Evolutionary conservation across 768 basidiomycete genomes (phyloP).

Genomic region (Mycena olivaceomarginata): DNA sequence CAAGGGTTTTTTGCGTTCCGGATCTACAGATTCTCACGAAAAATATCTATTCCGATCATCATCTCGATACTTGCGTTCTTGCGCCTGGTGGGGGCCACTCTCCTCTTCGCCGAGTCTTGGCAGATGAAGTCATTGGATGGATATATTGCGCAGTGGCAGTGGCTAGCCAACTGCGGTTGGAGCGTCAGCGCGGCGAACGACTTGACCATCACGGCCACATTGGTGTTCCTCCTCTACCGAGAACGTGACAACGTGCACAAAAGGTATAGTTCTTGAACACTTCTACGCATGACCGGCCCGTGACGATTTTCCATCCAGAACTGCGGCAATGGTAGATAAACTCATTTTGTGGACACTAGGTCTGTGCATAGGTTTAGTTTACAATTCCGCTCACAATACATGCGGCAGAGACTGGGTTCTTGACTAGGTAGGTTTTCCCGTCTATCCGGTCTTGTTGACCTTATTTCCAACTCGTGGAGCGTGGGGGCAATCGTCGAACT

Average conservation of each 20-base stretch:
- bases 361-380: neutral
- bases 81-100: neutral
- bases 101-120: neutral
- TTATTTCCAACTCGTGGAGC: neutral
- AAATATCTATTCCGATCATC: neutral
- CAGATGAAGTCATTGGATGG: neutral
- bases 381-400: neutral
- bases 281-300: neutral
- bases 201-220: neutral
- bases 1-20: neutral
- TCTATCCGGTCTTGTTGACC: neutral
- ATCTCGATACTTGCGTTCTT: neutral
- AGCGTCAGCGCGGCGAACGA: constrained; percentile 5
- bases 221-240: neutral
- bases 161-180: neutral
- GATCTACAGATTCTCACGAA: neutral
- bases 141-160: neutral
- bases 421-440: neutral
- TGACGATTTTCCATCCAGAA: neutral
- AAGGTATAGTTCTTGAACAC: neutral
- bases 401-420: neutral
- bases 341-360: neutral
- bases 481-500: neutral
- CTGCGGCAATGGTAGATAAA: neutral
- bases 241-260: neutral